Evolutionary conservation across 768 basidiomycete species (phyloP).

Genomic region (Leccinum uliginosum): DNA sequence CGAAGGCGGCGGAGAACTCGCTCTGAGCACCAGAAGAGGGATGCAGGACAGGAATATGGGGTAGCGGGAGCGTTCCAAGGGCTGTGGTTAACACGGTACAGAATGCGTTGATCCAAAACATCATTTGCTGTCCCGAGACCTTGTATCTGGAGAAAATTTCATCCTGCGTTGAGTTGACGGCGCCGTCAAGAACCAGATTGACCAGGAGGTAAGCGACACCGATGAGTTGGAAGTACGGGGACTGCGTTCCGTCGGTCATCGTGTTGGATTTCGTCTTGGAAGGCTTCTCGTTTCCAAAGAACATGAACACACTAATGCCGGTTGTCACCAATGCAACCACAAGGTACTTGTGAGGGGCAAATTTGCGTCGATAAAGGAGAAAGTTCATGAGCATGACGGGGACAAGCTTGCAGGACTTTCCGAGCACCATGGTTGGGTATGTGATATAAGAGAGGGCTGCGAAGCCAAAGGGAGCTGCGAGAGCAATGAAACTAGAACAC

Average conservation of each 20-base stretch:
- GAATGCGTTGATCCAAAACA: conserved; percentile 95
- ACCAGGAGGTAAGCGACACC: conserved; percentile 74
- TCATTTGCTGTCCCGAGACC: conserved; percentile 93
- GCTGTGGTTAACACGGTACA: conserved; percentile 68
- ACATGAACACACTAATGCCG: conserved; percentile 95
- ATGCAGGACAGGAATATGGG: conserved; percentile 78
- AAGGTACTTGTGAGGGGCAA: conserved; percentile 91
- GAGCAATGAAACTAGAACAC: conserved; percentile 82
- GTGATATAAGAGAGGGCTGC: conserved; percentile 93
- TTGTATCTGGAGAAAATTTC: conserved; percentile 83
- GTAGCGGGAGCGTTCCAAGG: conserved; percentile 71
- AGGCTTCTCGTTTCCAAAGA: conserved; percentile 60
- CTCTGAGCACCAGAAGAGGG: conserved; percentile 55
- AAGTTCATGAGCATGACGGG: conserved; percentile 99
- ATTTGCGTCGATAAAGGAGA: conserved; percentile 86
- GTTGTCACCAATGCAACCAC: conserved; percentile 90
- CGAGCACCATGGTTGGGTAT: conserved; percentile 98
- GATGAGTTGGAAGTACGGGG: conserved; percentile 56
- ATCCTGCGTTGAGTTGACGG: conserved; percentile 94
- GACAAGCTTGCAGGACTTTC: conserved; percentile 98
- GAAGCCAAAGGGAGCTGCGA: conserved; percentile 94
- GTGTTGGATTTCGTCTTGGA: conserved; percentile 35
- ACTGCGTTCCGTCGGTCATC: conserved; percentile 23
- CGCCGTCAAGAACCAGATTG: conserved; percentile 89
- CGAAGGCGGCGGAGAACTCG: conserved; percentile 64